A percentile compares a stretch with the other conserved stretches of the same genome.
phyloP scores from a whole-genome alignment of 805 yeast genomes.

The Starmerella kuoi region DNA sequence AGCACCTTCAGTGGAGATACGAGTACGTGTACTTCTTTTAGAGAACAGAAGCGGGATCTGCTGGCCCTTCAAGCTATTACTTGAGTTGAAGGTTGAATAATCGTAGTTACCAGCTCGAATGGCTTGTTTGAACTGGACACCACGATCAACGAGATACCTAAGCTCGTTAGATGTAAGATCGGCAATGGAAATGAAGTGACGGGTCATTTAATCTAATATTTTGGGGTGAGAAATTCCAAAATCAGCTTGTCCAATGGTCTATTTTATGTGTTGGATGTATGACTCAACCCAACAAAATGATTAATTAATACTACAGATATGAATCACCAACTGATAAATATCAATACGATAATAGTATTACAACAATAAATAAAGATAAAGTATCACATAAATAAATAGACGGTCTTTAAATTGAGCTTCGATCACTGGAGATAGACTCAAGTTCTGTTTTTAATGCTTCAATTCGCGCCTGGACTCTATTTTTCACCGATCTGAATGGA shows the following conservation, averaged over 20 bases:
- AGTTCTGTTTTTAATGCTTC: neutral
- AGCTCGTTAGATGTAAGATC: slow-evolving; percentile 69
- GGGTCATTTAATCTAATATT: no score
- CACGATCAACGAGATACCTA: slow-evolving; percentile 56
- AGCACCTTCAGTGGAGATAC: slow-evolving; percentile 91
- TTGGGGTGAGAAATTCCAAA: no score
- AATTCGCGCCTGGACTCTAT: neutral
- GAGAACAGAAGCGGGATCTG: slow-evolving; percentile 73
- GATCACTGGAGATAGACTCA: no score
- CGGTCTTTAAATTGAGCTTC: no score
- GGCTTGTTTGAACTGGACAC: slow-evolving; percentile 47
- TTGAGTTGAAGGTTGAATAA: slow-evolving; percentile 30
- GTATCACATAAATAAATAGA: no score
- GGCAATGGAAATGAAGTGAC: slow-evolving; percentile 67
- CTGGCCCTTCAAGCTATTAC: slow-evolving; percentile 57
- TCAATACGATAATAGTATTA: no score
- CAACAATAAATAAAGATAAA: no score
- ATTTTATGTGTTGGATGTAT: no score
- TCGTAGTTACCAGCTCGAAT: slow-evolving; percentile 34
- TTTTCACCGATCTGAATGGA: neutral
- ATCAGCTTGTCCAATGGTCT: no score
- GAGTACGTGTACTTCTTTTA: slow-evolving; percentile 89
- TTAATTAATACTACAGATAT: no score
- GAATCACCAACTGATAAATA: no score
- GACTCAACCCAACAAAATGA: no score